Evolutionary conservation across 176 grass and related monocot genomes (phyloP).

Genomic region (Eleusine coracana): DNA sequence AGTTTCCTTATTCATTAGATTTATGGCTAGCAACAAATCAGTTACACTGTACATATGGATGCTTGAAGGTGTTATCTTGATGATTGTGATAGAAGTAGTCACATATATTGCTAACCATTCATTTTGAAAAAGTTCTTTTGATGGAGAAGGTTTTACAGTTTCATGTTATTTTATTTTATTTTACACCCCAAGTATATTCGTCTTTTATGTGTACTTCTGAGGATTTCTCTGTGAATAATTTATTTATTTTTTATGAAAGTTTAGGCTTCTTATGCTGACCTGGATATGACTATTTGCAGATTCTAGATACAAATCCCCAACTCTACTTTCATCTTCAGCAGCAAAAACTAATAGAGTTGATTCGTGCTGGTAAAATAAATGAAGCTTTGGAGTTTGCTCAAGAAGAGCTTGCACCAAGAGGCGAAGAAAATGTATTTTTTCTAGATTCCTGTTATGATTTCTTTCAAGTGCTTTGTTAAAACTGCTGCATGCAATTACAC

Average conservation of each 20-base stretch:
- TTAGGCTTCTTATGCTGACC: slow-evolving; percentile 16
- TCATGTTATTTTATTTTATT: background rate
- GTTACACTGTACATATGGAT: background rate
- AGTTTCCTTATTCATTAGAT: background rate
- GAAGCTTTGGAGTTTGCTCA: slow-evolving; percentile 98
- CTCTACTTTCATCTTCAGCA: slow-evolving; percentile 98
- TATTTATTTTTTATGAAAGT: background rate
- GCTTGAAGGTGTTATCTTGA: background rate
- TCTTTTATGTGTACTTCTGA: background rate
- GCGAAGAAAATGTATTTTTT: slow-evolving; percentile 88
- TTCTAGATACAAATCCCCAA: slow-evolving; percentile 95
- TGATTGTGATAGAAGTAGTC: background rate
- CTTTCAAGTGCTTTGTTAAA: slow-evolving; percentile 13
- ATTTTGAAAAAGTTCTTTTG: background rate
- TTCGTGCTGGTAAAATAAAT: slow-evolving; percentile 83
- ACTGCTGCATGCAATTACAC: background rate
- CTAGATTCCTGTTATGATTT: slow-evolving; percentile 8
- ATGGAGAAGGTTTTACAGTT: background rate
- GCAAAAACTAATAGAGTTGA: slow-evolving; percentile 97
- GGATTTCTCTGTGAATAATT: background rate
- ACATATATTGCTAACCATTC: background rate
- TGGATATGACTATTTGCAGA: slow-evolving; percentile 55
- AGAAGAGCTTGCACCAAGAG: slow-evolving; percentile 93
- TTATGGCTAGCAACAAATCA: background rate
- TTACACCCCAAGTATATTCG: background rate